Evolutionary conservation across 441 rosid genomes (phyloP).

Genomic region (Eruca vesicaria): DNA sequence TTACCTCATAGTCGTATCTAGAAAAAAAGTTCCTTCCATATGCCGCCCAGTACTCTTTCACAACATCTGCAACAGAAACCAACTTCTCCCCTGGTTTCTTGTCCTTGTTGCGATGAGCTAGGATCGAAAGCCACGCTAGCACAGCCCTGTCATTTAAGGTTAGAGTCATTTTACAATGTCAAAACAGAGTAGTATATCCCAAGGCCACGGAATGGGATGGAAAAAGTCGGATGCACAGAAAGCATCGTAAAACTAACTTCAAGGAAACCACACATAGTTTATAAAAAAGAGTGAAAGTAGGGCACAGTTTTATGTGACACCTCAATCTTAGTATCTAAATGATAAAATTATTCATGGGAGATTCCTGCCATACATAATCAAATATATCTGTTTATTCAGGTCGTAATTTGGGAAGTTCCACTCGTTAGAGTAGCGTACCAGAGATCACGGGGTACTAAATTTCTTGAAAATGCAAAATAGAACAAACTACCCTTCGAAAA

Average conservation of each 20-base stretch:
- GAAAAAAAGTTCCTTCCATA: conserved; percentile 94
- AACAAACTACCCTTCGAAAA: neutral
- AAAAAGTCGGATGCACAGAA: neutral
- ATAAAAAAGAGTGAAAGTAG: neutral
- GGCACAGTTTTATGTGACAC: neutral
- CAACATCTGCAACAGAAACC: conserved; percentile 79
- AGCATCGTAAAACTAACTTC: neutral
- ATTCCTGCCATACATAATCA: neutral
- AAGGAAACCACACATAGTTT: neutral
- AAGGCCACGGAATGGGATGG: neutral
- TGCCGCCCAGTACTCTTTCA: conserved; percentile 87
- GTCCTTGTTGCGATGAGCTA: conserved; percentile 81
- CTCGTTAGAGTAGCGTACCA: neutral
- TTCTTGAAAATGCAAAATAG: neutral
- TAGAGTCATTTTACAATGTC: neutral
- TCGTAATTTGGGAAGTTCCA: neutral
- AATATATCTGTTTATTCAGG: neutral
- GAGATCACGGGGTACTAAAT: neutral
- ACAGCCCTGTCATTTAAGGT: conserved; percentile 71
- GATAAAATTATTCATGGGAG: neutral
- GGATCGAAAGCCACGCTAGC: conserved; percentile 93
- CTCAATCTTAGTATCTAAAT: neutral
- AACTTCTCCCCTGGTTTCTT: conserved; percentile 76
- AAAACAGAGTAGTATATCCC: conserved; percentile 7
- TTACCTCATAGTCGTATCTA: conserved; percentile 93